Conservation (phyloP, 805 yeast genomes). For the Blastobotrys terrestris region DNA sequence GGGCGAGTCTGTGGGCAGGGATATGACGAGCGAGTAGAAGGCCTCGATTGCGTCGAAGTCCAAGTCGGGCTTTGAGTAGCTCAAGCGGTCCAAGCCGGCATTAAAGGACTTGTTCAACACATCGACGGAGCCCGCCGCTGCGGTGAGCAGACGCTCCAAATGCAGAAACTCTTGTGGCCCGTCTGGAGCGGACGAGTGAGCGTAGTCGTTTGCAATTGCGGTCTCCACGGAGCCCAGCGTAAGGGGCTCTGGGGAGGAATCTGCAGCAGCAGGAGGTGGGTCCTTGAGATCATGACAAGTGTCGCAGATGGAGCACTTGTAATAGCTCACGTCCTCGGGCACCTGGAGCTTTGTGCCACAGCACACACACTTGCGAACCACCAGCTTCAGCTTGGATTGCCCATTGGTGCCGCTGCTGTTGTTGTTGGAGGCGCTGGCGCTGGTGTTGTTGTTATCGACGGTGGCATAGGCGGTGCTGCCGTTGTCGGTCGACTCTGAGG, state of each 20-base stretch:
- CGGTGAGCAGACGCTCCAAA: background rate
- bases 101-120: conserved; percentile 53
- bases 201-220: conserved; percentile 11
- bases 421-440: background rate
- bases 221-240: background rate
- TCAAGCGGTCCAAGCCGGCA: conserved; percentile 27
- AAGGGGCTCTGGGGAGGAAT: no score
- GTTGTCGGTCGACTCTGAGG: no score
- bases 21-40: conserved; percentile 41
- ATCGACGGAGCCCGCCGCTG: conserved; percentile 22
- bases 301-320: conserved; percentile 49
- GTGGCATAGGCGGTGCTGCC: background rate
- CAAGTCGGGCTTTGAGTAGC: conserved; percentile 44
- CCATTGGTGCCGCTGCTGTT: background rate
- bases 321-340: conserved; percentile 26
- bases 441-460: background rate
- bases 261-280: conserved; percentile 9
- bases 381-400: conserved; percentile 8
- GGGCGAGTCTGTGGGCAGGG: conserved; percentile 58
- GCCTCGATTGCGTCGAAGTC: conserved; percentile 42
- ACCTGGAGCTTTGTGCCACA: conserved; percentile 26
- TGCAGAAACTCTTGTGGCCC: background rate
- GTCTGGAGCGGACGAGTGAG: background rate
- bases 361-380: conserved; percentile 23
- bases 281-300: conserved; percentile 23